A percentile compares a stretch with the other conserved stretches of the same genome.
phyloP scores from a whole-genome alignment of 306 rosid genomes.

The Lathyrus sativus region DNA sequence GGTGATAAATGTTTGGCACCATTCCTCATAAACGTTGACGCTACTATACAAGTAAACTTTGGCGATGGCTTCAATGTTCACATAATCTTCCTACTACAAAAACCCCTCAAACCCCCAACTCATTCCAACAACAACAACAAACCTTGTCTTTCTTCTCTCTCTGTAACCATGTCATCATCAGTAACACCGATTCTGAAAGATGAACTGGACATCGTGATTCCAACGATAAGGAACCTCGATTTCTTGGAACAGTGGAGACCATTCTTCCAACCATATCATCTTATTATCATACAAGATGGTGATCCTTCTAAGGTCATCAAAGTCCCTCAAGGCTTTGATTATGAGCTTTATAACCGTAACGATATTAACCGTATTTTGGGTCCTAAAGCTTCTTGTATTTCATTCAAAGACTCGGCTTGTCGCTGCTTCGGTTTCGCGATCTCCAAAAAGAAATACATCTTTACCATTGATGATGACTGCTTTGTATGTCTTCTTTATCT shows the following conservation, averaged over 20 bases:
- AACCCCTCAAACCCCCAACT: not conserved
- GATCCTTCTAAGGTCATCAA: slow-evolving; percentile 65
- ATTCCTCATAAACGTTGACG: slow-evolving; percentile 6
- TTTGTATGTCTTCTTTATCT: slow-evolving; percentile 54
- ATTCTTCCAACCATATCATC: slow-evolving; percentile 67
- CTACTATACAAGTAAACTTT: not conserved
- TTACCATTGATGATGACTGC: slow-evolving; percentile 89
- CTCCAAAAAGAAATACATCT: slow-evolving; percentile 84
- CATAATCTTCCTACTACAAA: slow-evolving; percentile 4
- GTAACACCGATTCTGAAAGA: slow-evolving; percentile 57
- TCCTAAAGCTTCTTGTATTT: slow-evolving; percentile 68
- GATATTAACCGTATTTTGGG: slow-evolving; percentile 68
- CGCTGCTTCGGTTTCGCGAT: slow-evolving; percentile 75
- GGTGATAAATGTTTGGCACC: slow-evolving; percentile 18
- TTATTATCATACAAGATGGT: slow-evolving; percentile 86
- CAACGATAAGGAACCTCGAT: slow-evolving; percentile 77
- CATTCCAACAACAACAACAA: not conserved
- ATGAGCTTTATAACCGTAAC: slow-evolving; percentile 67
- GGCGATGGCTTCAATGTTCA: slow-evolving; percentile 10
- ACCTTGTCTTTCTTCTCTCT: not conserved
- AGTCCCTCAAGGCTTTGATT: slow-evolving; percentile 74
- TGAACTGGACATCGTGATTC: slow-evolving; percentile 81
- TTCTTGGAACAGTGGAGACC: slow-evolving; percentile 83
- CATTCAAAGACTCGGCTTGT: slow-evolving; percentile 88
- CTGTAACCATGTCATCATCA: slow-evolving; percentile 37